These are phyloP conservation scores for Xylaria cubensis DNA, from an alignment of 495 filamentous ascomycete genomes.

Conservation along the genomic window DNA sequence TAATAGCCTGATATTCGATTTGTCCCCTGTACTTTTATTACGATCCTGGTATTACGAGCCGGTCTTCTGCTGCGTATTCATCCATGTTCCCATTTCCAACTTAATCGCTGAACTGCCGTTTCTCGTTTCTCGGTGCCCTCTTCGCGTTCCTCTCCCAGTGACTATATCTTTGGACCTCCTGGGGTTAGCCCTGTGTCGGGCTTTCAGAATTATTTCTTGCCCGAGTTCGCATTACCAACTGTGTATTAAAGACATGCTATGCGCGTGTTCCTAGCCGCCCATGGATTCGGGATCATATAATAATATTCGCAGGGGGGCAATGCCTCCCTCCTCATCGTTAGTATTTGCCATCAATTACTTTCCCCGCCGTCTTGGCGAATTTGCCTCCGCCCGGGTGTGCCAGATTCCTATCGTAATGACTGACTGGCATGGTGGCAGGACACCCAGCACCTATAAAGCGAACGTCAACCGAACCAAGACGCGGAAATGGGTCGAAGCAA, in stretches of 20 bases:
- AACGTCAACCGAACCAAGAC: slow-evolving; percentile 93
- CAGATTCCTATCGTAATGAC: slow-evolving; percentile 14
- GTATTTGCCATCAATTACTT: slow-evolving; percentile 12
- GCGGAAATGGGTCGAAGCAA: slow-evolving; percentile 93
- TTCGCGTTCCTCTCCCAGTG: background rate
- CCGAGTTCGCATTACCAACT: background rate
- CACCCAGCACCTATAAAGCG: slow-evolving; percentile 56
- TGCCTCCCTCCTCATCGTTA: slow-evolving; percentile 36
- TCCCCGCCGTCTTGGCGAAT: background rate
- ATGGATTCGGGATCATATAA: slow-evolving; percentile 44
- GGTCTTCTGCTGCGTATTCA: background rate
- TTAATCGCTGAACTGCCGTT: slow-evolving; percentile 3
- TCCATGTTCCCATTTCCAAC: slow-evolving; percentile 8
- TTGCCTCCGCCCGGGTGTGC: background rate
- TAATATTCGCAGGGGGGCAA: slow-evolving; percentile 37
- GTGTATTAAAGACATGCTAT: slow-evolving; percentile 9
- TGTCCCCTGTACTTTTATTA: slow-evolving; percentile 10
- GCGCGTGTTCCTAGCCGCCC: slow-evolving; percentile 20
- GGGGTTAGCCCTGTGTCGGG: background rate
- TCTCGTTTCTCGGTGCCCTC: background rate
- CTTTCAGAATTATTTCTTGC: background rate
- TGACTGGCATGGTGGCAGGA: slow-evolving; percentile 39
- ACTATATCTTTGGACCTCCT: background rate
- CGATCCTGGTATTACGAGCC: background rate
- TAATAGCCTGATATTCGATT: slow-evolving; percentile 6